Conservation (phyloP, 1,284 basidiomycete species). For the Trichosporon asahii region DNA sequence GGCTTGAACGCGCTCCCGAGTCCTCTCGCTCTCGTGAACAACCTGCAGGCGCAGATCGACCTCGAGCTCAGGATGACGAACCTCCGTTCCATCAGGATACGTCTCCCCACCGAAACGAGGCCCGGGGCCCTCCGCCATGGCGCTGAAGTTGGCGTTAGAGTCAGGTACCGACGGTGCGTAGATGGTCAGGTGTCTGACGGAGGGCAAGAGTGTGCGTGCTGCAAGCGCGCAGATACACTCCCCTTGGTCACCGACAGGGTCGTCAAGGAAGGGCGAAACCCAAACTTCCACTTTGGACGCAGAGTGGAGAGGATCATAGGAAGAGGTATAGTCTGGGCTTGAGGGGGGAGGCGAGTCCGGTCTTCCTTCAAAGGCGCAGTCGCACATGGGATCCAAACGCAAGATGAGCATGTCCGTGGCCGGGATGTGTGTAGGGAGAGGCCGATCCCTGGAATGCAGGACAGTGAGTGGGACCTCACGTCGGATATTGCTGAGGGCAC, state of each 20-base stretch:
- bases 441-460: neutral
- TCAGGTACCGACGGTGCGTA: neutral
- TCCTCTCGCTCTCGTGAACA: neutral
- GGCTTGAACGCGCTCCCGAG: neutral
- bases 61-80: neutral
- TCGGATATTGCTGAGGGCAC: neutral
- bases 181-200: neutral
- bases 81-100: no score
- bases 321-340: neutral
- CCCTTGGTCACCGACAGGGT: neutral
- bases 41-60: neutral
- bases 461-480: neutral
- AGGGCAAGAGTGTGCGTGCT: neutral
- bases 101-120: neutral
- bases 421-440: neutral
- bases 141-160: neutral
- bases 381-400: neutral
- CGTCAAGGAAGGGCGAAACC: neutral
- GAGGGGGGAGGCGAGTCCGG: neutral
- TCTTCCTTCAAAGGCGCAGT: neutral
- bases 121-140: neutral
- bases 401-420: neutral
- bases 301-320: neutral
- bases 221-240: neutral
- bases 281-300: neutral